Evolutionary conservation across 441 rosid species (phyloP), one percentile per base, ranked within the genome.

Genomic region (Kokia cookei): DNA sequence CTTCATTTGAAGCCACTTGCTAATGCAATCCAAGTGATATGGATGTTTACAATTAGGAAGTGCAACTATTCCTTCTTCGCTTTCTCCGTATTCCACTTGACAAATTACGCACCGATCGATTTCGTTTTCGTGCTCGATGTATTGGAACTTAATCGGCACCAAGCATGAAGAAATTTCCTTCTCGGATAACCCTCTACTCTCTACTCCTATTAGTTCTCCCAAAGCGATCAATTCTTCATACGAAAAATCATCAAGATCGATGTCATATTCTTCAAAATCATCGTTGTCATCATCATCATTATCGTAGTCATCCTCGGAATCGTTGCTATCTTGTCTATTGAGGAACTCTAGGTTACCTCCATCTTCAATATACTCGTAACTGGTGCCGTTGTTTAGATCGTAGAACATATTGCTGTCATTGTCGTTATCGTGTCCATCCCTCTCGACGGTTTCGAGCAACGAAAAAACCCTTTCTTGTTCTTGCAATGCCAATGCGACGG

Each of bases 21-120:
- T 80, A 24, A 94, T 85, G 42, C 98, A 92, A 0, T 84, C 87
- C 6, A 82, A 78, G 71, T 94, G 98, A 61, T 87, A 92, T 5
- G 88, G 84, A 64, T 92, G 97, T 2, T 86, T 70, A 58, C 97
- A 93, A 24, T 4, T 24, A n/a, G 82, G 65, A 11, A 90, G 90
- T 55, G 82, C 76, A 15, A 81, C 93, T 51, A 94, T 8, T 4
- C 62, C 45, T 73, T 90, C 96, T 17, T 82, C 96, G 24, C 82
- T 86, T 78, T 80, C 91, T 78, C 82, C 89, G 68, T 82, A 93
- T 72, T 93, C 97, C 27, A 86, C 77, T 78, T 93, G 97, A 73
- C 94, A 94, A 40, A 94, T 79, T 11, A 89, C 97, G 75, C 98
- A 94, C 3, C 87, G 81, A 64, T 92, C 97, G 5, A 76, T 80